Percentiles rank a stretch among this genome's conserved stretches.
phyloP scores from a whole-genome alignment of 257 asterid species.

The Petunia secreta region DNA sequence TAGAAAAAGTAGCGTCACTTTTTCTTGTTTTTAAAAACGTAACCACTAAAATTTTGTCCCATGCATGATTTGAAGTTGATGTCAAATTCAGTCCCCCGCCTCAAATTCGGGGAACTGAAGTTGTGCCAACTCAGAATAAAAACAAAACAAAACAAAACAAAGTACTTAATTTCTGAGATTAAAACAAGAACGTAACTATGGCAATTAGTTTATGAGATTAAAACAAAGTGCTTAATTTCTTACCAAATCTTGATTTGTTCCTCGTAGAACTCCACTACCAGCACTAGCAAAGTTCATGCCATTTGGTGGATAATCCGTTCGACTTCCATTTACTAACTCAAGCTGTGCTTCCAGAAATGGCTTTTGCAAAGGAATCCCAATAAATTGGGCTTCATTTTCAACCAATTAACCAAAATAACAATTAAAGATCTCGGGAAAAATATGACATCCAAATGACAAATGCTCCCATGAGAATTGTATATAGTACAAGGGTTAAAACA shows the following conservation, averaged over 20 bases:
- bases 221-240: conserved; percentile 15
- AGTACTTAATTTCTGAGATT: background rate
- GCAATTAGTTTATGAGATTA: background rate
- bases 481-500: background rate
- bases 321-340: conserved; percentile 48
- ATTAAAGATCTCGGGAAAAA: background rate
- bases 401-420: background rate
- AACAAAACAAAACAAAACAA: too few relatives aligned
- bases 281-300: conserved; percentile 90
- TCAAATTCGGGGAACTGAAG: too few relatives aligned
- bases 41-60: too few relatives aligned
- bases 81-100: too few relatives aligned
- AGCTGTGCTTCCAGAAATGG: conserved; percentile 56
- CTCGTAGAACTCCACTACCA: conserved; percentile 71
- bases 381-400: conserved; percentile 52
- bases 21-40: too few relatives aligned
- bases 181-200: background rate
- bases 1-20: too few relatives aligned
- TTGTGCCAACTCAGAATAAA: too few relatives aligned
- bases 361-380: conserved; percentile 64
- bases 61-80: too few relatives aligned
- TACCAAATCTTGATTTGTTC: conserved; percentile 63
- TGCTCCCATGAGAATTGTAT: background rate
- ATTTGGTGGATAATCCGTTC: conserved; percentile 53
- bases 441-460: background rate